Evolutionary conservation across 352 stramenopile genomes (phyloP).

Genomic region (Globisporangium abappressorium): DNA sequence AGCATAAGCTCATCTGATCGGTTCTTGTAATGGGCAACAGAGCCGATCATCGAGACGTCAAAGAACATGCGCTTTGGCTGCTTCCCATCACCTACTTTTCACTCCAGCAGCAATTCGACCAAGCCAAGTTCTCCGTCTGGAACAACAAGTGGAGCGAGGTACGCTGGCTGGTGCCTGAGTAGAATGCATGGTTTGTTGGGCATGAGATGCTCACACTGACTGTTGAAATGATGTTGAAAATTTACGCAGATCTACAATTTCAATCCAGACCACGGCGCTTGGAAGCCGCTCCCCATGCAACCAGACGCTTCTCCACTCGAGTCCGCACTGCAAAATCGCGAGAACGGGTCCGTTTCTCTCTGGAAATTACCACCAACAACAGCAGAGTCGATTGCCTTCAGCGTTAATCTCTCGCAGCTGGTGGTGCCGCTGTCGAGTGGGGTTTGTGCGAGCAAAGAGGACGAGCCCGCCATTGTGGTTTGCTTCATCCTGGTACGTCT

Average conservation of each 20-base stretch:
- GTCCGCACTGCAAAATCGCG: constrained; percentile 21
- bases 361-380: constrained; percentile 52
- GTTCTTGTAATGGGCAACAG: constrained; percentile 15
- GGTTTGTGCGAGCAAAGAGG: constrained; percentile 25
- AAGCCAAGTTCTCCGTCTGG: constrained; percentile 70
- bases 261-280: constrained; percentile 48
- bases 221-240: not conserved
- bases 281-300: constrained; percentile 34
- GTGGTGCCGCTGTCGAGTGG: constrained; percentile 56
- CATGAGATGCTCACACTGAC: not conserved
- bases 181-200: not conserved
- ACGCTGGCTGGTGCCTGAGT: not conserved
- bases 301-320: constrained; percentile 36
- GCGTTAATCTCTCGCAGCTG: constrained; percentile 31
- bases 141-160: constrained; percentile 86
- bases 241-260: constrained; percentile 67
- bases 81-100: constrained; percentile 69
- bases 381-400: constrained; percentile 44
- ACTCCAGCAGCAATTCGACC: constrained; percentile 62
- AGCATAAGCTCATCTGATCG: not conserved
- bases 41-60: constrained; percentile 73
- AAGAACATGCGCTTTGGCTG: constrained; percentile 55
- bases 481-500: constrained; percentile 40
- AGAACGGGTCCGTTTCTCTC: constrained; percentile 27
- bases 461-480: constrained; percentile 27